phyloP scores from a whole-genome alignment of 768 basidiomycete genomes.

The Trametes sanguinea region DNA sequence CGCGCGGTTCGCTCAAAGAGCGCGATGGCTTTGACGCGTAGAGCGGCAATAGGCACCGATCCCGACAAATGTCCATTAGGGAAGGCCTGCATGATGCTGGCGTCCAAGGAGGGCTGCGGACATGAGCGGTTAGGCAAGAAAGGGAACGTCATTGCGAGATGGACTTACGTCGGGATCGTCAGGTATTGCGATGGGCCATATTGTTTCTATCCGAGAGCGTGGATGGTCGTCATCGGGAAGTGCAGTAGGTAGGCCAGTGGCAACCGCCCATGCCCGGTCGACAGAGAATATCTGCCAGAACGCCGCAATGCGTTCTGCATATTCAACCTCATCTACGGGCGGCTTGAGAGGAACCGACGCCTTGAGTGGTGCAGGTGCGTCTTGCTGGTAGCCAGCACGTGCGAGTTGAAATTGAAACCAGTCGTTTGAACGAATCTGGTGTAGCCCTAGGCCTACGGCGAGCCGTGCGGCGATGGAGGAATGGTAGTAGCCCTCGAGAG shows the following conservation, averaged over 20 bases:
- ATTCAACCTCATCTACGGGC: conserved; percentile 43
- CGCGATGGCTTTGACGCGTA: conserved; percentile 53
- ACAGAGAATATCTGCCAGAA: conserved; percentile 68
- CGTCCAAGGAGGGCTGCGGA: conserved; percentile 10
- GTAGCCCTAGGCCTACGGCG: conserved; percentile 59
- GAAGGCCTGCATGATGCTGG: neutral
- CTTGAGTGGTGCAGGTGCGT: conserved; percentile 20
- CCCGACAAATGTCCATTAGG: conserved; percentile 12
- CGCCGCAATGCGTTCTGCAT: conserved; percentile 49
- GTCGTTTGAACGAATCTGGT: conserved; percentile 46
- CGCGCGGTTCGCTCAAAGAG: conserved; percentile 57
- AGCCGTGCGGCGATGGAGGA: conserved; percentile 62
- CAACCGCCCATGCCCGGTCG: conserved; percentile 62
- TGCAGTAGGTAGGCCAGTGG: conserved; percentile 53
- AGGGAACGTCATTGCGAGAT: neutral
- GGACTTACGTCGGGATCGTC: conserved; percentile 28
- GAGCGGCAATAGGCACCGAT: conserved; percentile 24
- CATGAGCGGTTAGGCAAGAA: neutral
- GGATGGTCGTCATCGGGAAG: conserved; percentile 52
- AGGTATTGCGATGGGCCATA: conserved; percentile 44
- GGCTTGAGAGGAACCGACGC: conserved; percentile 32
- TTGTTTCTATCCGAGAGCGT: conserved; percentile 52
- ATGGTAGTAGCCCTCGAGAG: conserved; percentile 62
- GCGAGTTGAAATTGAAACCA: conserved; percentile 25
- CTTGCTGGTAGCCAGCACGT: conserved; percentile 10